Conservation (phyloP, 148 eudicot species). For the Silene uniflora region DNA sequence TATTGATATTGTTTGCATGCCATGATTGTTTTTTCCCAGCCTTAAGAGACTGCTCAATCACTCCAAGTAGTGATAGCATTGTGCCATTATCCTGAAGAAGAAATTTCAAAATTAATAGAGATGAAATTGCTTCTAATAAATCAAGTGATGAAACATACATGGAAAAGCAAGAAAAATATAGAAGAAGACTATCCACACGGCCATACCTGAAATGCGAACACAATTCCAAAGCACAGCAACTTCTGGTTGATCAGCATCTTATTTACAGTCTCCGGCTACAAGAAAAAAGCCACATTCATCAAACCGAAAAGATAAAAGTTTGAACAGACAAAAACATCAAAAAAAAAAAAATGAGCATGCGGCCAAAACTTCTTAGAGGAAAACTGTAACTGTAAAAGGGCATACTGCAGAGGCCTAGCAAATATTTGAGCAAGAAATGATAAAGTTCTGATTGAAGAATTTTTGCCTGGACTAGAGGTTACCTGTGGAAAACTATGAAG, state of each 20-base stretch:
- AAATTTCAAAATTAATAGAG: slow-evolving; percentile 15
- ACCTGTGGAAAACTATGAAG: slow-evolving; percentile 96
- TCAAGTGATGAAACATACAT: background rate
- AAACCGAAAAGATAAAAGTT: slow-evolving; percentile 4
- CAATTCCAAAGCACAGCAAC: slow-evolving; percentile 82
- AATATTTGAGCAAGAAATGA: slow-evolving; percentile 2
- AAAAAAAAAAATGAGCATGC: background rate
- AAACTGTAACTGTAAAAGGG: background rate
- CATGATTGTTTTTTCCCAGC: slow-evolving; percentile 75
- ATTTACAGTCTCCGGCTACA: slow-evolving; percentile 87
- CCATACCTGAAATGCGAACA: slow-evolving; percentile 81
- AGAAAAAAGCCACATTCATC: slow-evolving; percentile 17
- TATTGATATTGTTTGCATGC: slow-evolving; percentile 71
- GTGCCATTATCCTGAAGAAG: slow-evolving; percentile 72
- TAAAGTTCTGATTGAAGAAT: background rate
- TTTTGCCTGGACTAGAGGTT: slow-evolving; percentile 4
- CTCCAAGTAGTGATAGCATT: slow-evolving; percentile 73
- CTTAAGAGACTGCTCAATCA: slow-evolving; percentile 80
- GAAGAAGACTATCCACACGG: slow-evolving; percentile 25
- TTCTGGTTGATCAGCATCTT: slow-evolving; percentile 94
- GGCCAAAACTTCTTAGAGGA: background rate
- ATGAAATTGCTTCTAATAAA: background rate
- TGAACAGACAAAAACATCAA: background rate
- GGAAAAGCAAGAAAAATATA: background rate
- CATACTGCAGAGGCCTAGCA: background rate